Percentiles rank a stretch among this genome's conserved stretches.
These are phyloP conservation scores for Pseudodiploospora longispora DNA, from an alignment of 2,329 filamentous ascomycete genomes.

Conservation along the genomic window DNA sequence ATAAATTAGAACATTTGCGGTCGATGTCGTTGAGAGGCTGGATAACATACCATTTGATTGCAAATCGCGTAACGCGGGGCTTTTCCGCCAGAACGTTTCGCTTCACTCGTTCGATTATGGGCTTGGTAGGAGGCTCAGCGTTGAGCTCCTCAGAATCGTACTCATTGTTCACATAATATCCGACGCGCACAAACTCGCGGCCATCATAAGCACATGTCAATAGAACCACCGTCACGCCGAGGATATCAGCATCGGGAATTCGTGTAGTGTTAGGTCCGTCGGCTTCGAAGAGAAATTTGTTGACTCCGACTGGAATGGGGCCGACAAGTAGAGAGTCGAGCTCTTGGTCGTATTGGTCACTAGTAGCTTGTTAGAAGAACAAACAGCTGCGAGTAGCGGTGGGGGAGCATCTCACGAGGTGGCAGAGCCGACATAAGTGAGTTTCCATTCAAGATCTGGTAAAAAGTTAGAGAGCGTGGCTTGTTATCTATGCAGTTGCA, in stretches of 20 bases:
- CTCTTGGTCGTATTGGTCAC: conserved; percentile 95
- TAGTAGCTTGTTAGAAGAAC: conserved; percentile 27
- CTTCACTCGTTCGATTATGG: conserved; percentile 82
- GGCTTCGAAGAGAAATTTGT: conserved; percentile 98
- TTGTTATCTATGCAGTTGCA: background rate
- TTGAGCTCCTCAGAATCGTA: conserved; percentile 88
- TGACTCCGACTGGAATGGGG: conserved; percentile 93
- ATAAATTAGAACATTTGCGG: background rate
- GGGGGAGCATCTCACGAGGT: conserved; percentile 64
- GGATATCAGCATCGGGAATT: conserved; percentile 90
- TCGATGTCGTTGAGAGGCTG: conserved; percentile 24
- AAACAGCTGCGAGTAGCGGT: conserved; percentile 10
- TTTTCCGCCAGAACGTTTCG: conserved; percentile 95
- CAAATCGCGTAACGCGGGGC: conserved; percentile 92
- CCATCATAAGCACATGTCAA: conserved; percentile 95
- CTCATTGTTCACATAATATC: conserved; percentile 99
- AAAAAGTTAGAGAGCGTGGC: conserved; percentile 11
- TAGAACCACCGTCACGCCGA: conserved; percentile 94
- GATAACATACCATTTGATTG: conserved; percentile 81
- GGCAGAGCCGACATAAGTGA: conserved; percentile 97
- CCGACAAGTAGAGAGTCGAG: conserved; percentile 94
- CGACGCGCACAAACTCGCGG: conserved; percentile 93
- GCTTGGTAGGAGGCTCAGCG: conserved; percentile 84
- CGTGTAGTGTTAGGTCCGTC: conserved; percentile 82
- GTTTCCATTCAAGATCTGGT: conserved; percentile 94